Percentiles rank a stretch among this genome's conserved stretches.
Evolutionary conservation across 2,329 filamentous ascomycete genomes (phyloP).

Genomic region (Phaeomoniella chlamydospora): DNA sequence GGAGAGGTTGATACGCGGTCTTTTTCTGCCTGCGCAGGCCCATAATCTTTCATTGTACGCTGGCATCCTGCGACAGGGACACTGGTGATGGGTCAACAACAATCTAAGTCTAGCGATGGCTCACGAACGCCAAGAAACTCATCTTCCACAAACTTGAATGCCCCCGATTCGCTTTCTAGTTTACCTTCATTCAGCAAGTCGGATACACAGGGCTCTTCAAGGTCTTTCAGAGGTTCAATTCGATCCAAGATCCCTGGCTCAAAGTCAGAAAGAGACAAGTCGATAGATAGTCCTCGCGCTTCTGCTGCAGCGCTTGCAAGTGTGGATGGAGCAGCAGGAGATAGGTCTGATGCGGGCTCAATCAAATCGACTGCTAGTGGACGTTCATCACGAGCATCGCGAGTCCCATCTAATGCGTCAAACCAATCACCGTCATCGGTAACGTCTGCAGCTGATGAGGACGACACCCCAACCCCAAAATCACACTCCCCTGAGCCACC

Average conservation of each 20-base stretch:
- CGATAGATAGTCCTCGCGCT: slow-evolving; percentile 63
- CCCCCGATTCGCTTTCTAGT: slow-evolving; percentile 53
- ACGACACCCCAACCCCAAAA: slow-evolving; percentile 29
- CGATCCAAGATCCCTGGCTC: slow-evolving; percentile 74
- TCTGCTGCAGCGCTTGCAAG: slow-evolving; percentile 53
- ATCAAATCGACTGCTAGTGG: slow-evolving; percentile 54
- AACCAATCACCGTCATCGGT: slow-evolving; percentile 22
- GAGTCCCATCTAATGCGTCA: slow-evolving; percentile 14
- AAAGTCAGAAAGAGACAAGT: slow-evolving; percentile 14
- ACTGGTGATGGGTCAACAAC: slow-evolving; percentile 32
- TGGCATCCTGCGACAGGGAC: background rate
- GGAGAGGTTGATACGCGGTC: too few relatives aligned
- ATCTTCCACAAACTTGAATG: slow-evolving; percentile 16
- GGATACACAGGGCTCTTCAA: slow-evolving; percentile 82
- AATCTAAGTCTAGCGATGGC: slow-evolving; percentile 40
- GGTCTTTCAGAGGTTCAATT: slow-evolving; percentile 67
- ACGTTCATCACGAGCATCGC: slow-evolving; percentile 11
- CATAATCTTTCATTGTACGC: too few relatives aligned
- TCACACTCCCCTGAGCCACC: slow-evolving; percentile 46
- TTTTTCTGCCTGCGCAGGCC: too few relatives aligned
- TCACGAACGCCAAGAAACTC: slow-evolving; percentile 32
- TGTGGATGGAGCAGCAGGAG: slow-evolving; percentile 37
- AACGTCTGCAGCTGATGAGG: slow-evolving; percentile 17
- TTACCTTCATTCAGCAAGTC: slow-evolving; percentile 87
- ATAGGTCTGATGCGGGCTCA: slow-evolving; percentile 63